Evolutionary conservation across 176 grass and related monocot genomes (phyloP).

Genomic region (Thinopyrum elongatum): DNA sequence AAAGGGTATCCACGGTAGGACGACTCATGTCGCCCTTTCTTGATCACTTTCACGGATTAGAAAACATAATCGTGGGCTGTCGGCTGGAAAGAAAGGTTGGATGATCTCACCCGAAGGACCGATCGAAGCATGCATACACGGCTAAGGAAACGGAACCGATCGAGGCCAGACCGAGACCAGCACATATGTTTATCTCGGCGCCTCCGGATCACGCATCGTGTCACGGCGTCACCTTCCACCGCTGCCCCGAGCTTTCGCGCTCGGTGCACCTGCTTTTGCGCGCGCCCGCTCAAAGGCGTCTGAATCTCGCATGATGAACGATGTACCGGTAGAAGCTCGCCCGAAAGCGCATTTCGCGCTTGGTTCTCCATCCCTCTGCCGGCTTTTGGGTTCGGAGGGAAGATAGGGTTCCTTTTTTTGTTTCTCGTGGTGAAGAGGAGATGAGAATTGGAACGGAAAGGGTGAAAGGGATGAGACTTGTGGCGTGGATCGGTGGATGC

Average conservation of each 20-base stretch:
- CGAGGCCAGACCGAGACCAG: not conserved
- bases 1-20: not conserved
- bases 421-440: too few species aligned
- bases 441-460: not conserved
- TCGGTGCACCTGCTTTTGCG: constrained; percentile 39
- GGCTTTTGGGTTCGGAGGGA: not conserved
- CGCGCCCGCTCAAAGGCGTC: not conserved
- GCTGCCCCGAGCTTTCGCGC: not conserved
- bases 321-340: not conserved
- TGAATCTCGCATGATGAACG: not conserved
- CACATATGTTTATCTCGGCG: constrained; percentile 11
- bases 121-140: not conserved
- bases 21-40: not conserved
- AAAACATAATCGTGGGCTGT: not conserved
- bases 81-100: not conserved
- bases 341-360: not conserved
- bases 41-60: not conserved
- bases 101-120: not conserved
- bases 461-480: not conserved
- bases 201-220: not conserved
- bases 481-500: not conserved
- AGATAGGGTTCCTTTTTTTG: not conserved
- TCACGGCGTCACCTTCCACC: constrained; percentile 35
- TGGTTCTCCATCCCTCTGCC: not conserved
- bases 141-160: constrained; percentile 21